Conservation (phyloP, 2,329 filamentous ascomycete species). For the Amauroascus niger region DNA sequence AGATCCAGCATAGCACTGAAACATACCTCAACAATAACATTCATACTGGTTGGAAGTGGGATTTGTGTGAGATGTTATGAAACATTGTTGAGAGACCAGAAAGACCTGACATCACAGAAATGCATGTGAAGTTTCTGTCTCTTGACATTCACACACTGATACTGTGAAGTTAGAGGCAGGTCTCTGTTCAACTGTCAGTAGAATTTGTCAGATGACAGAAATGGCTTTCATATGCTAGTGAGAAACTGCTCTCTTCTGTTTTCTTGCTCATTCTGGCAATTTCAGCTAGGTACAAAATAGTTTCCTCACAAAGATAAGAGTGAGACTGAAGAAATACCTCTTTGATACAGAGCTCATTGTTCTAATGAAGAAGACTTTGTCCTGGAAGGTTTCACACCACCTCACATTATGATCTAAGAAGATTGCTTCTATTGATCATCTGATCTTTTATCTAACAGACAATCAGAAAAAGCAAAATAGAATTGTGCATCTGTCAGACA, state of each 20-base stretch:
- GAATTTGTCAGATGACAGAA: too few relatives aligned
- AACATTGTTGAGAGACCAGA: not conserved
- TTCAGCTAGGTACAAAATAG: too few relatives aligned
- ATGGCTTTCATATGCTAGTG: too few relatives aligned
- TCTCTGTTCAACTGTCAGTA: not conserved
- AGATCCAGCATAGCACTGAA: conserved; percentile 5
- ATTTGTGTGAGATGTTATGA: not conserved
- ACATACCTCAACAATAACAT: not conserved
- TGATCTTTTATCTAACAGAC: not conserved
- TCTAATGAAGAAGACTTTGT: not conserved
- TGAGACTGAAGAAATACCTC: too few relatives aligned
- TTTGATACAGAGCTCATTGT: too few relatives aligned
- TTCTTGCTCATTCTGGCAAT: too few relatives aligned
- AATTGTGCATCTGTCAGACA: not conserved
- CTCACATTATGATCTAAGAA: not conserved
- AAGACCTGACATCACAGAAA: not conserved
- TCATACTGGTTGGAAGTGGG: not conserved
- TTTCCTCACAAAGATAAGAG: too few relatives aligned
- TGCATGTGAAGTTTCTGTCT: not conserved
- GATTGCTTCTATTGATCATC: not conserved
- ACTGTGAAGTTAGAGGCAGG: not conserved
- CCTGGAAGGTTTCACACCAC: not conserved
- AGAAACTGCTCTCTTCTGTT: too few relatives aligned
- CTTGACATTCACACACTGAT: not conserved
- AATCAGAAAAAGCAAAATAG: not conserved